Conservation (phyloP, 257 asterid species). For the Coffea eugenioides region DNA sequence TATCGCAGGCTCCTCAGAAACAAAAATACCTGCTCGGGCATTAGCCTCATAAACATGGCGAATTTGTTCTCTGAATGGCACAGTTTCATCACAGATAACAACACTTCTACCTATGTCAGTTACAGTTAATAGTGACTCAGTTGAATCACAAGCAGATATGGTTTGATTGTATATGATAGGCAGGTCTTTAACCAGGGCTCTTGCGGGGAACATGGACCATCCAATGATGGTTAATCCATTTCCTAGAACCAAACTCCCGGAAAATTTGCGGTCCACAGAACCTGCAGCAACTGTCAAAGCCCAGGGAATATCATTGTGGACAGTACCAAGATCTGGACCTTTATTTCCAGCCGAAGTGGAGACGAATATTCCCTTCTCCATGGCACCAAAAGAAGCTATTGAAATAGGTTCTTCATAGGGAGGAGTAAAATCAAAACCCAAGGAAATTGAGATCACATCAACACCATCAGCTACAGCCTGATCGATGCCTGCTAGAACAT, state of each 20-base stretch:
- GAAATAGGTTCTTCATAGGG: conserved; percentile 55
- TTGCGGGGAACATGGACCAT: conserved; percentile 48
- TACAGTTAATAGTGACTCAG: conserved; percentile 24
- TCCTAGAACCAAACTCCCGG: conserved; percentile 42
- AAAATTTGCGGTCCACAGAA: conserved; percentile 46
- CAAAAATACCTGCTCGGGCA: conserved; percentile 35
- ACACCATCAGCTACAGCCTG: conserved; percentile 62
- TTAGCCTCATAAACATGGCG: conserved; percentile 18
- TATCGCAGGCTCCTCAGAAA: conserved; percentile 32
- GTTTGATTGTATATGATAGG: conserved; percentile 40
- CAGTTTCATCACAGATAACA: conserved; percentile 35
- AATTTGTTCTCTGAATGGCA: conserved; percentile 19
- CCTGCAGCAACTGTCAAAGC: conserved; percentile 55
- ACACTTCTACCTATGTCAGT: conserved; percentile 1
- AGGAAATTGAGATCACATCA: conserved; percentile 50
- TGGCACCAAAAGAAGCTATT: conserved; percentile 59
- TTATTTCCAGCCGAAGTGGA: conserved; percentile 61
- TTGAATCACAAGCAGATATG: conserved; percentile 39
- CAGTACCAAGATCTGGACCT: conserved; percentile 27
- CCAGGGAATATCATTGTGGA: conserved; percentile 66
- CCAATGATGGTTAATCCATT: conserved; percentile 36
- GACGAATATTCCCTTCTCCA: conserved; percentile 59
- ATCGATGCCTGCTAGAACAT: conserved; percentile 58
- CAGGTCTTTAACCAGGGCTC: conserved; percentile 29
- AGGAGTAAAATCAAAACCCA: conserved; percentile 29